Base-by-base conservation (phyloP, 176 grass and related monocot species). In the Dactylis glomerata region DNA sequence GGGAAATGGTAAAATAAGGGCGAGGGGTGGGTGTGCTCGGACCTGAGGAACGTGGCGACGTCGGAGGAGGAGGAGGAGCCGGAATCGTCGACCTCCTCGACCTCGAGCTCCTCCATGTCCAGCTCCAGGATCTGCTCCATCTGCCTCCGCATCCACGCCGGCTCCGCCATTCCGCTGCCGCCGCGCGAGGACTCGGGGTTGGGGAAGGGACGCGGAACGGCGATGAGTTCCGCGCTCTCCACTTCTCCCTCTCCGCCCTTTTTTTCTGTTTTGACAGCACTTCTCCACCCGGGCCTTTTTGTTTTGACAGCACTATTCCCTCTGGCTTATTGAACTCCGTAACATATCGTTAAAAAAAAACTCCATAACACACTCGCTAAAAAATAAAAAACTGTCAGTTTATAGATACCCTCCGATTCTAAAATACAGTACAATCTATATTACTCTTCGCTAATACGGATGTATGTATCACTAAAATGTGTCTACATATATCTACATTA, bases 21-120 rank as follows among this genome's bases (percentile, higher is more conserved):
- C 1, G 22, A 64, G 26, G 64, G 19, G 24, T 1, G 49, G 14
- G 34, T 0, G 61, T 30, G 66, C 62, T 69, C 13, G 56, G 75
- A 98, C 96, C 96, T 95, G 63, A 84, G 86, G 77, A 92, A 87
- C 46, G 86, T 82, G 23, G 91, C 72, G 36, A 75, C 82, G 26
- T 80, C 67, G 77, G 87, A 91, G 86, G 83, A 87, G 41, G 87
- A 89, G 41, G 88, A 86, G 0, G 88, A 90, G 33, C 27, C 64
- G 15, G 33, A 73, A 52, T 80, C 86, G 76, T 90, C 93, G 63
- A 98, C 91, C 82, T 94, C 91, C 79, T 95, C 96, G 65, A 95
- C 88, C 85, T 92, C 93, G 67, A 98, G 96, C 87, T 95, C 93
- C 87, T 98, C 96, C 96, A 89, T 89, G 84, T 98, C 96, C 61